Evolutionary conservation across 2,329 filamentous ascomycete species (phyloP), one percentile per base, ranked within the genome.

Genomic region (Aspergillus fumigatus): DNA sequence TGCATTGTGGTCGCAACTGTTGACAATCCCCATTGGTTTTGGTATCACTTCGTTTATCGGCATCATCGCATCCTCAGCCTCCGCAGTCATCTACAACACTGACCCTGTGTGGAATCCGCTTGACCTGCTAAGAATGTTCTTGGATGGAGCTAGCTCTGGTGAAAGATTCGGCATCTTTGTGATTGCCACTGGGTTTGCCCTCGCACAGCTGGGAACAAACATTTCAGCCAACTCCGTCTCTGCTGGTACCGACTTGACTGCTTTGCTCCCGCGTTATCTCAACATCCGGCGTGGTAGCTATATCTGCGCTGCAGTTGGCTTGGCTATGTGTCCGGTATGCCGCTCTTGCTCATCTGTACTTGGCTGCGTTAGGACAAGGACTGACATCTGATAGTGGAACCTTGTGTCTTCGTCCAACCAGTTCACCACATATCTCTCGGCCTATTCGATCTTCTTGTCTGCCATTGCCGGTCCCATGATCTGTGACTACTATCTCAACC

Each of bases 371-470:
- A 51, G 47, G 26, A 48, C 52, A 41, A 38, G 5, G 5, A 53
- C 62, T 66, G 54, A 64, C 56, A 51, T 26, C 3, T 14, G 43
- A n/a, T 53, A 75, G 65, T 78, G 76, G 84, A 89, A 89, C 58
- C 82, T 96, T 0, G 83, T 96, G 8, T 85, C 82, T 1, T 79
- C 79, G 48, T 84, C 84, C 48, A 96, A 93, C 78, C 86, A 88
- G 74, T 96, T 96, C 77, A 94, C 90, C 0, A 95, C 90, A 3
- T 96, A 96, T 70, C 84, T 97, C 0, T 94, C 89, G 0, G 88
- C 92, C 1, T 96, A 96, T 78, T 92, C 89, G 3, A 91, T 97
- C 55, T 97, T 97, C 76, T 82, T 97, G n/a, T 92, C 89, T 57
- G 91, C 89, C 47, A 95, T 97, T 60, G 92, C 90, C 0, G 92